These are phyloP conservation scores for Fraxinus xanthoxyloides DNA, from an alignment of 305 asterid genomes.

Conservation along the genomic window DNA sequence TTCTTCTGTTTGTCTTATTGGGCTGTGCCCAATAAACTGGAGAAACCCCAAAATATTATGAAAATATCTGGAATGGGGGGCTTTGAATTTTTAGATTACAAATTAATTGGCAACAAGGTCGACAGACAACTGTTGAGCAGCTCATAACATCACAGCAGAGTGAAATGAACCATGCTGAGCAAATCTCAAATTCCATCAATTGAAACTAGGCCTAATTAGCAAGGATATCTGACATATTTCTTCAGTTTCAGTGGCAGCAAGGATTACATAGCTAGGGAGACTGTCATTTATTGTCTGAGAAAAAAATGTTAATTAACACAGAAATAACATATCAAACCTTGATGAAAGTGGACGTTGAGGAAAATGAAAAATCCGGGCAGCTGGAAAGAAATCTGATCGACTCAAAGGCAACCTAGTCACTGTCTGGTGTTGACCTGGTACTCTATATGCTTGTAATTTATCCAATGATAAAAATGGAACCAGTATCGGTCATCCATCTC, in stretches of 20 bases:
- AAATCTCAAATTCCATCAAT: not conserved
- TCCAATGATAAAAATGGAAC: not conserved
- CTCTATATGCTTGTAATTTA: not conserved
- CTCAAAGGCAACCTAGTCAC: not conserved
- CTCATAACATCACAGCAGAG: not conserved
- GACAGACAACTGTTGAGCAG: not conserved
- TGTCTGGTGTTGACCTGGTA: not conserved
- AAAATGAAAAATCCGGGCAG: not conserved
- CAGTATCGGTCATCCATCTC: not conserved
- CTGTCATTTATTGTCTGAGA: not conserved
- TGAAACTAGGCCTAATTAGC: not conserved
- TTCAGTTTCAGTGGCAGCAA: not conserved
- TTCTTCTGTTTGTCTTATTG: no score
- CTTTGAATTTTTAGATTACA: not conserved
- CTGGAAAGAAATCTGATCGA: not conserved
- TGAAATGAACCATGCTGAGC: not conserved
- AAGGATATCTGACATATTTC: not conserved
- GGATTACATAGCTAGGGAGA: not conserved
- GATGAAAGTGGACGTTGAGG: not conserved
- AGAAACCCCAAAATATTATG: not conserved
- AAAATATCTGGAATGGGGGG: not conserved
- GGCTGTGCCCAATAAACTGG: not conserved
- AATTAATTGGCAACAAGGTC: not conserved
- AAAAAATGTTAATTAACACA: not conserved
- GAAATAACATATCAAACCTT: not conserved